Percentiles rank a stretch among this genome's conserved stretches.
Conservation (phyloP, 306 rosid genomes). For the Ormosia emarginata region DNA sequence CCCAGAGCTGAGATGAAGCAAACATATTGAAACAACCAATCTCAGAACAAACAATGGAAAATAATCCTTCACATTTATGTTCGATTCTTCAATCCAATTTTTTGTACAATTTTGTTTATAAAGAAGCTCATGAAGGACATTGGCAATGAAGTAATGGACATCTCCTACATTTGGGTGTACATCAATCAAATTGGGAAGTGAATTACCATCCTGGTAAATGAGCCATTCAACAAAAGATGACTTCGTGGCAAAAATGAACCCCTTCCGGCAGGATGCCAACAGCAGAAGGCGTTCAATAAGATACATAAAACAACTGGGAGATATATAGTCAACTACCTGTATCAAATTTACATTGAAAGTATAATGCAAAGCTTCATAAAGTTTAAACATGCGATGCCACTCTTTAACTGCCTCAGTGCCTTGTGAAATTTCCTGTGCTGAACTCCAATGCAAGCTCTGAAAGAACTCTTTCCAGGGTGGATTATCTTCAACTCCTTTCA, state of each 20-base stretch:
- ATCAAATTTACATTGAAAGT: constrained; percentile 40
- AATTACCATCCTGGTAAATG: constrained; percentile 29
- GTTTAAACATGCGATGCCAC: neutral
- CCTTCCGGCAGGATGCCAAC: constrained; percentile 23
- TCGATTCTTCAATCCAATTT: constrained; percentile 30
- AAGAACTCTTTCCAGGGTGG: constrained; percentile 50
- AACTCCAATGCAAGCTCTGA: constrained; percentile 7
- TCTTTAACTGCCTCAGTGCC: neutral
- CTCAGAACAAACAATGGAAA: constrained; percentile 31
- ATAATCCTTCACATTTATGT: neutral
- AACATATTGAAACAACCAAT: constrained; percentile 32
- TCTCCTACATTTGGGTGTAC: neutral
- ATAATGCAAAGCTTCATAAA: constrained; percentile 36
- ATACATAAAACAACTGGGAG: constrained; percentile 66
- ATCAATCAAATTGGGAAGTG: neutral
- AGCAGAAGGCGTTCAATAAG: constrained; percentile 66
- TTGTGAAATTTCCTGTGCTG: neutral
- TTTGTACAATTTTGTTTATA: neutral
- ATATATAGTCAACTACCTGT: constrained; percentile 30
- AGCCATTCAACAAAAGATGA: constrained; percentile 70
- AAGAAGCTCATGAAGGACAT: constrained; percentile 5
- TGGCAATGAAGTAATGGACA: neutral
- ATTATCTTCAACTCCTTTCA: constrained; percentile 5
- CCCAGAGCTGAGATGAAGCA: constrained; percentile 32
- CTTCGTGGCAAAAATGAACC: constrained; percentile 46